These are phyloP conservation scores for Alectoria sarmentosa DNA, from an alignment of 495 filamentous ascomycete genomes.

Conservation along the genomic window DNA sequence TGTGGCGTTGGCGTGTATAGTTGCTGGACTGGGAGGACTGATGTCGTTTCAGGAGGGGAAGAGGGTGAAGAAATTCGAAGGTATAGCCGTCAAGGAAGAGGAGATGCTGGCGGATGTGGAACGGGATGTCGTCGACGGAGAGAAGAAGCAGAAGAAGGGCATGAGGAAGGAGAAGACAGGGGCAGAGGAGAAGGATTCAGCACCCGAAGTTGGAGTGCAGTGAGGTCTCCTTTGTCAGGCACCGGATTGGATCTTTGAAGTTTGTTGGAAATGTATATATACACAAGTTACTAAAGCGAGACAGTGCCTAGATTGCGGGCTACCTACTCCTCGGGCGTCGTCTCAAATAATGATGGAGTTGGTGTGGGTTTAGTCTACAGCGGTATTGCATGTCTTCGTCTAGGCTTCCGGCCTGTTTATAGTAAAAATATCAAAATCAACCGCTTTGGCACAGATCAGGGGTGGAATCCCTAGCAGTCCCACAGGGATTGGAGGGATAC, in stretches of 20 bases:
- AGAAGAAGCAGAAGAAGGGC: constrained; percentile 14
- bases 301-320: background rate
- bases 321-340: background rate
- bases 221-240: background rate
- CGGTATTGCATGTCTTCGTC: background rate
- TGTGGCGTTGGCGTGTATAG: constrained; percentile 60
- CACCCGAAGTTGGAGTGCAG: background rate
- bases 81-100: constrained; percentile 23
- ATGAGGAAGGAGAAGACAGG: background rate
- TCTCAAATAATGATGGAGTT: background rate
- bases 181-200: constrained; percentile 1
- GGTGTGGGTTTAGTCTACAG: background rate
- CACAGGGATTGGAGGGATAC: background rate
- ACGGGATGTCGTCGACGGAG: constrained; percentile 21
- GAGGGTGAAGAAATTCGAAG: constrained; percentile 24
- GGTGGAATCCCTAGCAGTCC: background rate
- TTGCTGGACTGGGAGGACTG: constrained; percentile 60
- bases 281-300: background rate
- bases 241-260: background rate
- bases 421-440: too few species aligned
- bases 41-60: constrained; percentile 56
- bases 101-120: constrained; percentile 24
- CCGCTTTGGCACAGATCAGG: background rate
- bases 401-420: background rate
- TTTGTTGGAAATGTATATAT: background rate